Evolutionary conservation across 108 stramenopile species (phyloP), one percentile per base, ranked within the genome.

Genomic region (Parietichytrium sp.): DNA sequence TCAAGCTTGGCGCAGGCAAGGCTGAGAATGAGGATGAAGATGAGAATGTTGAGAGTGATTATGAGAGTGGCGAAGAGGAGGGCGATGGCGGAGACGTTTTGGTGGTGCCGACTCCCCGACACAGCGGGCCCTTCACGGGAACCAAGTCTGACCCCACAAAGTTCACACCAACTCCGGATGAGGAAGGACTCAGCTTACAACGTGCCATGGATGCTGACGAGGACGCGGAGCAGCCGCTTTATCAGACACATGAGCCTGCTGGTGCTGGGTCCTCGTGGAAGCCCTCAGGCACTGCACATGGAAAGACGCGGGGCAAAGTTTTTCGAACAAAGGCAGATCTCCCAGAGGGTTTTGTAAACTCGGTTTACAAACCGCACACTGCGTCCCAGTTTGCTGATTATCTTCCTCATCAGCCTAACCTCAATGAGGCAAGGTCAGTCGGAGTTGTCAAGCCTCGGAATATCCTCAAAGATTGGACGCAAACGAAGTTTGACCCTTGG

Each of bases 401-500:
- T 36, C 77, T 93, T 15, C 91, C 91, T 12, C 82, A 81, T 36
- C 54, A 88, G 20, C 91, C 91, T 49, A 91, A 91, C 77, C 84
- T 90, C 26, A 90, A 91, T 20, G 85, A 85, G 42, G 81, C 89
- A 4, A 84, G 83, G 23, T 53, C 87, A 2, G 86, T 91, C 10
- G 90, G 93, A 10, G 52, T 89, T 29, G 89, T 91, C 25, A 84
- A 87, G 48, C 88, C 92, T n/a, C 85, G 87, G 29, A 79, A 89
- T 38, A 88, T 87, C 25, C 81, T 88, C 20, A 52, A 79, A 27
- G 87, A 92, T 82, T 88, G 87, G 80, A 27, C 81, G 2, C 88
- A 90, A 10, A 82, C 84, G n/a, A 83, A 88, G 38, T 94, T 92
- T 54, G 87, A 88, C 51, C 92, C 92, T 3, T 93, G 92, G 92